phyloP scores from a whole-genome alignment of 345 rosid genomes.

The Schrenkiella parvula region DNA sequence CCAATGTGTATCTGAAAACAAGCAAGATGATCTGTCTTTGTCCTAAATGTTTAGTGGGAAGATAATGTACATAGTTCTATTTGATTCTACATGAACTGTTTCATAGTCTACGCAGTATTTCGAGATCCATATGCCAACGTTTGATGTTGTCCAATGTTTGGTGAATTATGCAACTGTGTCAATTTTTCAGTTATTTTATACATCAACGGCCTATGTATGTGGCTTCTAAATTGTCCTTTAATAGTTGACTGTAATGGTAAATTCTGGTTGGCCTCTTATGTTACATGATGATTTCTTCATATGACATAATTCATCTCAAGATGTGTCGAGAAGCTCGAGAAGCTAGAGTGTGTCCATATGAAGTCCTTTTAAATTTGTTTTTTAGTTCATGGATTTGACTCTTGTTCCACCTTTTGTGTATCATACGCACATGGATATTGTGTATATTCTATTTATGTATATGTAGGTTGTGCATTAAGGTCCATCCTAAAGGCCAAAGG shows the following conservation, averaged over 20 bases:
- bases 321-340: not conserved
- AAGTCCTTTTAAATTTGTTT: not conserved
- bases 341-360: not conserved
- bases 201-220: not conserved
- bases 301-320: not conserved
- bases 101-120: not conserved
- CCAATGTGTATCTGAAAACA: slow-evolving; percentile 15
- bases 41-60: not conserved
- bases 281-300: not conserved
- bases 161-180: not conserved
- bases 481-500: slow-evolving; percentile 17
- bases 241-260: not conserved
- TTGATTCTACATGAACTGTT: not conserved
- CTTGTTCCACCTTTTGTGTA: slow-evolving; percentile 12
- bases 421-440: slow-evolving; percentile 20
- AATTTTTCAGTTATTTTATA: not conserved
- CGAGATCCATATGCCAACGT: not conserved
- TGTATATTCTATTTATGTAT: not conserved
- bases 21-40: slow-evolving; percentile 19
- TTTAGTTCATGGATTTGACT: not conserved
- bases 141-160: not conserved
- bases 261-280: not conserved
- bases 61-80: not conserved
- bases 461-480: not conserved
- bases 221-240: not conserved